These are phyloP conservation scores for Backusella macrospora DNA, from an alignment of 192 early-diverging fungal genomes.

Conservation along the genomic window DNA sequence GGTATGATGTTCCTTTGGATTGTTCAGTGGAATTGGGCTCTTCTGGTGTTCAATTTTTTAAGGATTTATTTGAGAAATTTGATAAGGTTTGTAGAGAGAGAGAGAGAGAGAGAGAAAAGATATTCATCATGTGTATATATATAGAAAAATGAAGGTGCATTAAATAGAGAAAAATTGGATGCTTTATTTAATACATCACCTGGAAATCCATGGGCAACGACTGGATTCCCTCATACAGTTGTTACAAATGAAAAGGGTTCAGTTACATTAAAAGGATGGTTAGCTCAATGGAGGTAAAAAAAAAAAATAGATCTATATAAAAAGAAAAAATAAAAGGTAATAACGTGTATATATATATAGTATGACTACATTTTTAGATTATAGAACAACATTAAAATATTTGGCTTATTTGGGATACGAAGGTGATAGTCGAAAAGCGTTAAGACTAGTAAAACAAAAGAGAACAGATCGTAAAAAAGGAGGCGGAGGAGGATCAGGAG, in stretches of 20 bases:
- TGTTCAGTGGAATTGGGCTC: slow-evolving; percentile 92
- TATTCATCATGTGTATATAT: neutral
- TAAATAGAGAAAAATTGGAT: slow-evolving; percentile 80
- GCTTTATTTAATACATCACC: slow-evolving; percentile 90
- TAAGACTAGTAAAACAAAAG: slow-evolving; percentile 73
- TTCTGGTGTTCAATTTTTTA: slow-evolving; percentile 91
- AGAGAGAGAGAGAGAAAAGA: neutral
- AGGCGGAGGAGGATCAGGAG: slow-evolving; percentile 42
- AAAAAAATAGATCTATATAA: neutral
- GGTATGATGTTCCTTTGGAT: slow-evolving; percentile 85
- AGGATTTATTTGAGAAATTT: slow-evolving; percentile 88
- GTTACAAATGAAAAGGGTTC: slow-evolving; percentile 86
- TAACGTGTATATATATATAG: slow-evolving; percentile 45
- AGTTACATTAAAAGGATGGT: slow-evolving; percentile 92
- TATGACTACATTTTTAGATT: slow-evolving; percentile 94
- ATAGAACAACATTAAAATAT: slow-evolving; percentile 89
- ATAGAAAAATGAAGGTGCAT: slow-evolving; percentile 83
- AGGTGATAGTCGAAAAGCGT: slow-evolving; percentile 86
- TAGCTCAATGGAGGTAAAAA: slow-evolving; percentile 93
- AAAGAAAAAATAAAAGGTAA: neutral
- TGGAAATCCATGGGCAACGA: slow-evolving; percentile 88
- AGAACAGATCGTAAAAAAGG: slow-evolving; percentile 77
- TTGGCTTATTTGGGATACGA: slow-evolving; percentile 96
- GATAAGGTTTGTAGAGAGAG: slow-evolving; percentile 84
- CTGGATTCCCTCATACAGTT: slow-evolving; percentile 87